phyloP scores from a whole-genome alignment of 371 early-diverging fungal species.

The Mortierella sp. region DNA sequence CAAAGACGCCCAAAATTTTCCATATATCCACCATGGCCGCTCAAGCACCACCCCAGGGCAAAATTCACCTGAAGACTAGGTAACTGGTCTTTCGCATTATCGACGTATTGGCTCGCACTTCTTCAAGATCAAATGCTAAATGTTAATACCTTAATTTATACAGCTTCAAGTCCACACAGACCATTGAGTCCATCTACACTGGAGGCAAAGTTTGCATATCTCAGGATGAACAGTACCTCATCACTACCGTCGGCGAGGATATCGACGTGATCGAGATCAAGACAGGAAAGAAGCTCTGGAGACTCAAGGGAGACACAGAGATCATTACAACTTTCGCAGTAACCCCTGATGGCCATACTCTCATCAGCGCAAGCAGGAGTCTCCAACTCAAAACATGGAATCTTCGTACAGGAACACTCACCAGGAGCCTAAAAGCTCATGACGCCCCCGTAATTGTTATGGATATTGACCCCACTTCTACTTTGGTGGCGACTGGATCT shows the following conservation, averaged over 20 bases:
- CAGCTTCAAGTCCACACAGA: conserved; percentile 81
- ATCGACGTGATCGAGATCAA: conserved; percentile 82
- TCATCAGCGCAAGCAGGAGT: conserved; percentile 88
- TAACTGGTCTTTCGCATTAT: conserved; percentile 11
- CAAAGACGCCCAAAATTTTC: not conserved
- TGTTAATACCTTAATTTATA: not conserved
- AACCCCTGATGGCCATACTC: conserved; percentile 80
- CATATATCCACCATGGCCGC: conserved; percentile 39
- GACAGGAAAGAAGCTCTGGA: conserved; percentile 74
- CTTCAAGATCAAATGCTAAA: too few species aligned
- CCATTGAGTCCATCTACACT: conserved; percentile 94
- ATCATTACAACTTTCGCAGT: conserved; percentile 90
- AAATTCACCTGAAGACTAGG: conserved; percentile 58
- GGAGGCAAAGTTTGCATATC: conserved; percentile 88
- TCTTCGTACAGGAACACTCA: conserved; percentile 71
- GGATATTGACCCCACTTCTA: conserved; percentile 90
- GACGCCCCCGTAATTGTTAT: conserved; percentile 94
- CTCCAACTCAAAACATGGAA: conserved; percentile 86
- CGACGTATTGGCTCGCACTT: too few species aligned
- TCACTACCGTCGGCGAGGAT: conserved; percentile 88
- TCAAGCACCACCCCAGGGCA: conserved; percentile 52
- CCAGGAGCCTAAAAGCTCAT: conserved; percentile 87
- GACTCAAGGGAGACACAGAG: conserved; percentile 87
- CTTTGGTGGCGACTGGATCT: conserved; percentile 95
- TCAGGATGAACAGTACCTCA: conserved; percentile 76